Conservation (phyloP, 129 eudicot genomes). For the Rutidosis leptorrhynchoides region DNA sequence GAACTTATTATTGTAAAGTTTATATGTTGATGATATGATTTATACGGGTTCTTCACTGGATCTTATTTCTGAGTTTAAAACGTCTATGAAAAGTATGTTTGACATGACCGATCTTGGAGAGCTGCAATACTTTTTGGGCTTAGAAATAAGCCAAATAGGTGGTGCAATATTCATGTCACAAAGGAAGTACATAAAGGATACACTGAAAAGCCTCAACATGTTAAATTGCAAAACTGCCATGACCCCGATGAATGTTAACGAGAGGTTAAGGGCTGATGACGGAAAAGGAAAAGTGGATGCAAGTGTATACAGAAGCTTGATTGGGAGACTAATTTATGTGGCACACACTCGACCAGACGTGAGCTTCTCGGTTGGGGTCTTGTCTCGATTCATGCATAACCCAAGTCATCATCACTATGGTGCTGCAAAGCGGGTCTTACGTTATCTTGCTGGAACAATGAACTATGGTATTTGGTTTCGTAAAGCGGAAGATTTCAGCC, state of each 20-base stretch:
- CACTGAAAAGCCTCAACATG: too few relatives aligned
- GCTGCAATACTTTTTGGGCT: too few relatives aligned
- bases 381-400: too few relatives aligned
- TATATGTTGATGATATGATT: conserved; percentile 25
- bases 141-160: too few relatives aligned
- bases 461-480: not conserved
- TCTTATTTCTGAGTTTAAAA: not conserved
- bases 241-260: not conserved
- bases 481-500: not conserved
- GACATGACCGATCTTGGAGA: not conserved
- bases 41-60: conserved; percentile 15
- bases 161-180: too few relatives aligned
- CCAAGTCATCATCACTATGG: too few relatives aligned
- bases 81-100: not conserved
- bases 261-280: not conserved
- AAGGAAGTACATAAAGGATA: too few relatives aligned
- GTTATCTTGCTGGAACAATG: not conserved
- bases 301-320: too few relatives aligned
- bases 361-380: too few relatives aligned
- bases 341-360: too few relatives aligned
- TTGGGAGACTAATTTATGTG: not conserved
- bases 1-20: conserved; percentile 15
- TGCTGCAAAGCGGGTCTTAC: too few relatives aligned
- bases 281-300: not conserved
- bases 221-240: too few relatives aligned